Evolutionary conservation across 495 filamentous ascomycete species (phyloP), one percentile per base, ranked within the genome.

Genomic region (Neurospora sp.): DNA sequence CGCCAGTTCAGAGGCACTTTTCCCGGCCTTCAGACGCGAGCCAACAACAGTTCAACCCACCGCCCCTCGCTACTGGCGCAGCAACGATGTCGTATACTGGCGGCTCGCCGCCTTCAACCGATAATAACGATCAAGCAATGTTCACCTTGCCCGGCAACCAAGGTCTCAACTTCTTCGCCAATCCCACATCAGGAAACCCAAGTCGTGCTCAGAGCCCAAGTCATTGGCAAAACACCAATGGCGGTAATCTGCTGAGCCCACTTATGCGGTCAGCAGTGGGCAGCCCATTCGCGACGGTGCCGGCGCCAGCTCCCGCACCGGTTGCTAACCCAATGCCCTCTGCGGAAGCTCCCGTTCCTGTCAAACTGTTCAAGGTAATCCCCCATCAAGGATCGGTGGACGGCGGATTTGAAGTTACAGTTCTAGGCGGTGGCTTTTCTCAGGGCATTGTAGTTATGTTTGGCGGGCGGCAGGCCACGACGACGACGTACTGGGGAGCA

Each of bases 371-470:
- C 77, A 94, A 93, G 78, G 81, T 97, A 66, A 91, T 95, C 44
- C 94, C 94, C 2, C 84, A 86, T 41, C 92, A 96, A 80, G 95
- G 94, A 12, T 92, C 94, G 11, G 90, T 90, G 54, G 86, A 86
- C 35, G 95, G 95, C 72, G 93, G 94, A 14, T 92, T 92, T 40
- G 94, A 97, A 77, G 93, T 97, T 14, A 93, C 92, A 0, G 86
- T 94, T 71, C 83, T 95, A 37, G 94, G 95, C 7, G 91, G 88
- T 76, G 89, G 90, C 27, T 97, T 97, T 76, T 89, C 88, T 42
- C 88, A 90, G 66, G 93, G 92, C 6, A 88, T 95, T 78, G 92
- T 93, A 72, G 93, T 97, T 73, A 90, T 94, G 76, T 98, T 98
- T 81, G 94, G 94, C 20, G 90, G 93, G 62, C 86, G 85, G 5